These are phyloP conservation scores for Fusarium stilboides DNA, from an alignment of 2,329 filamentous ascomycete genomes.

Conservation along the genomic window DNA sequence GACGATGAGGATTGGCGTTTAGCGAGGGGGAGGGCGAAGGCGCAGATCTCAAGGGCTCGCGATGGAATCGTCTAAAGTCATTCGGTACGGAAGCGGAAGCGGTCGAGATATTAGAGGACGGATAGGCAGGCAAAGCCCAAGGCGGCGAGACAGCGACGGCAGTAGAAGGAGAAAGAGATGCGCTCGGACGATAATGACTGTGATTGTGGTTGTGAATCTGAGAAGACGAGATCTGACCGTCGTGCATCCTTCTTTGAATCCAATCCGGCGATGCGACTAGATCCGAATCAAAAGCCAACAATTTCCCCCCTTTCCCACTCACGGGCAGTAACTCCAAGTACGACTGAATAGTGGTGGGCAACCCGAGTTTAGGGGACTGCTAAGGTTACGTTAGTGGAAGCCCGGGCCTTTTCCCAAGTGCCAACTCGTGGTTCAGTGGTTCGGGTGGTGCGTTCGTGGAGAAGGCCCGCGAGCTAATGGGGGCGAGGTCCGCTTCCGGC, in stretches of 20 bases:
- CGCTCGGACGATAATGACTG: conserved; percentile 35
- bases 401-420: conserved; percentile 35
- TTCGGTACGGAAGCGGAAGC: conserved; percentile 36
- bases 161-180: conserved; percentile 42
- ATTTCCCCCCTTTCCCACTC: conserved; percentile 49
- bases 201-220: conserved; percentile 28
- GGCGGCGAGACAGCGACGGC: conserved; percentile 45
- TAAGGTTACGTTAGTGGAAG: conserved; percentile 39
- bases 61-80: conserved; percentile 44
- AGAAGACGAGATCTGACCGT: conserved; percentile 43
- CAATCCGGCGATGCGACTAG: conserved; percentile 43
- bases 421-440: conserved; percentile 26
- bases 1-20: no score
- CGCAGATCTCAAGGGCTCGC: conserved; percentile 38
- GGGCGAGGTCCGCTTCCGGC: conserved; percentile 42
- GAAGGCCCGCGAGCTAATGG: conserved; percentile 38
- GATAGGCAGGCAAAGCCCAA: conserved; percentile 39
- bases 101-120: conserved; percentile 15
- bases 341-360: conserved; percentile 17
- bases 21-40: conserved; percentile 40
- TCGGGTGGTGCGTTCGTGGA: conserved; percentile 32
- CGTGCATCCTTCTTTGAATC: conserved; percentile 50
- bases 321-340: conserved; percentile 28
- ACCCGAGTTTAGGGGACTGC: conserved; percentile 42
- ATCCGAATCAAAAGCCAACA: conserved; percentile 44